Evolutionary conservation across 108 stramenopile species (phyloP).

Genomic region (Stephanodiscus triporus): DNA sequence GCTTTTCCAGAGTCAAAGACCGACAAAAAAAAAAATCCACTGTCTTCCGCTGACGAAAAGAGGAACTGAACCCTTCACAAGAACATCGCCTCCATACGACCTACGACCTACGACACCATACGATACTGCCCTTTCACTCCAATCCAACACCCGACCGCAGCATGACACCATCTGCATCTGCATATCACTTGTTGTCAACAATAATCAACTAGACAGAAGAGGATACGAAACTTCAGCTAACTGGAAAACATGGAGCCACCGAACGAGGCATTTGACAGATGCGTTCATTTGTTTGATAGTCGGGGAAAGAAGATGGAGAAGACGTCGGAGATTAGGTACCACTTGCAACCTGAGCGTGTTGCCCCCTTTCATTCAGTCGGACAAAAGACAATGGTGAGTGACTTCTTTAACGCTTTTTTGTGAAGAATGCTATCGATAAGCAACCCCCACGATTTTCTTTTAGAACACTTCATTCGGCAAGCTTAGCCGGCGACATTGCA

Average conservation of each 20-base stretch:
- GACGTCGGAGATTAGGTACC: neutral
- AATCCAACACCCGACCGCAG: too few relatives aligned
- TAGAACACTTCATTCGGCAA: neutral
- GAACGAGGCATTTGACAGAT: neutral
- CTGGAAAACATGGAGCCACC: neutral
- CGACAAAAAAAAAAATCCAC: too few relatives aligned
- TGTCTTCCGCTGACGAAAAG: too few relatives aligned
- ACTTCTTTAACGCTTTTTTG: neutral
- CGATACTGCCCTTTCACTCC: too few relatives aligned
- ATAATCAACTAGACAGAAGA: too few relatives aligned
- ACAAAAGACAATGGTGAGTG: neutral
- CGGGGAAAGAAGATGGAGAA: neutral
- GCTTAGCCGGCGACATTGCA: neutral
- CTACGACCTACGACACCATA: too few relatives aligned
- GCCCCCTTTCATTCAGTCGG: neutral
- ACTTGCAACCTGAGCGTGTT: neutral
- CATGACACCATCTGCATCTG: too few relatives aligned
- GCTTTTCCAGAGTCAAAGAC: too few relatives aligned
- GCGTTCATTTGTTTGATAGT: neutral
- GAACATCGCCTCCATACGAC: too few relatives aligned
- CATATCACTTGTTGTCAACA: too few relatives aligned
- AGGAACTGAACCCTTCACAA: too few relatives aligned
- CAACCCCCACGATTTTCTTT: neutral
- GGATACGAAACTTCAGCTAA: too few relatives aligned
- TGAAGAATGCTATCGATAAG: neutral